Percentiles rank a stretch among this genome's conserved stretches.
Conservation (phyloP, 345 rosid species). For the Brassica incana region DNA sequence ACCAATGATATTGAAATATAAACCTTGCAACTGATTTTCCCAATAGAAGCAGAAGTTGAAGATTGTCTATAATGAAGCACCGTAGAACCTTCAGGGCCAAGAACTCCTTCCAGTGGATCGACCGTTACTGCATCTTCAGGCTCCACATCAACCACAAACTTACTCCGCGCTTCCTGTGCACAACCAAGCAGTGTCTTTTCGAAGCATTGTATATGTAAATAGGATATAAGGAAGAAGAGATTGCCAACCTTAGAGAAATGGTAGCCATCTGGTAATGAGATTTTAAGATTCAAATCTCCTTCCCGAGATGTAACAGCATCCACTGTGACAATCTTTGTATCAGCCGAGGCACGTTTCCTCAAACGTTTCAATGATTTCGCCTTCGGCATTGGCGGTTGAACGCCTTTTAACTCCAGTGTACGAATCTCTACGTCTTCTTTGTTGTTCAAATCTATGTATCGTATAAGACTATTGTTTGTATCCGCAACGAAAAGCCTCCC, state of each 20-base stretch:
- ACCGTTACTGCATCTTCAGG: slow-evolving; percentile 60
- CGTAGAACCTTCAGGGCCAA: slow-evolving; percentile 72
- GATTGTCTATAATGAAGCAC: slow-evolving; percentile 58
- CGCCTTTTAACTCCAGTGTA: slow-evolving; percentile 84
- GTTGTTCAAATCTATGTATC: slow-evolving; percentile 68
- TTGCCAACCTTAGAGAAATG: slow-evolving; percentile 83
- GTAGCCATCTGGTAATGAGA: slow-evolving; percentile 74
- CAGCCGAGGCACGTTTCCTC: slow-evolving; percentile 65
- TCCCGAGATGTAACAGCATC: slow-evolving; percentile 59
- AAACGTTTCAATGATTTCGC: slow-evolving; percentile 68
- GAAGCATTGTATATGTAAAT: neutral
- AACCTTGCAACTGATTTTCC: slow-evolving; percentile 85
- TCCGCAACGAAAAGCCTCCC: slow-evolving; percentile 83
- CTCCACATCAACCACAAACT: slow-evolving; percentile 66
- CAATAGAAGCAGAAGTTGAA: slow-evolving; percentile 54
- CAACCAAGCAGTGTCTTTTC: neutral
- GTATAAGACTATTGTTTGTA: slow-evolving; percentile 79
- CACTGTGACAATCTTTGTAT: slow-evolving; percentile 57
- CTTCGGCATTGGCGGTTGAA: slow-evolving; percentile 68
- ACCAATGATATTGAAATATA: slow-evolving; percentile 4
- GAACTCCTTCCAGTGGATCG: slow-evolving; percentile 68
- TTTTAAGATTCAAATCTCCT: slow-evolving; percentile 62
- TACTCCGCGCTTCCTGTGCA: slow-evolving; percentile 79
- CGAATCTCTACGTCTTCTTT: slow-evolving; percentile 51
- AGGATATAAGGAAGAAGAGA: neutral